These are phyloP conservation scores for Trifolium dubium DNA, from an alignment of 306 rosid species.

Conservation along the genomic window DNA sequence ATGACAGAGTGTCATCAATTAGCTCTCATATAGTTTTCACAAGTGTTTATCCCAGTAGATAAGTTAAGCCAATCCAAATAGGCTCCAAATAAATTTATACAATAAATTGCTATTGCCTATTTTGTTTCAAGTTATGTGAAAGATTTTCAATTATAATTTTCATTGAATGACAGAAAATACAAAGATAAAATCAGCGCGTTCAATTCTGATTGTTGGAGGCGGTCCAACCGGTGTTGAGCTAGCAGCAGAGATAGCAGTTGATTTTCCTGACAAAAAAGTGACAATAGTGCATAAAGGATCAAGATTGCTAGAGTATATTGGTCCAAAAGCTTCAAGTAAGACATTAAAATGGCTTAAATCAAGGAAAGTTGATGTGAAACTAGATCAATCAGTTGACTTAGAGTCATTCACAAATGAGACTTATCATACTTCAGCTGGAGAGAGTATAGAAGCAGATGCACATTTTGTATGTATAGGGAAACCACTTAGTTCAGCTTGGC, in stretches of 20 bases:
- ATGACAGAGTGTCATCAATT: too few species aligned
- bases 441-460: conserved; percentile 61
- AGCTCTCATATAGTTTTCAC: too few species aligned
- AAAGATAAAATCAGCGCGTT: conserved; percentile 67
- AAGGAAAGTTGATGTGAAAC: conserved; percentile 68
- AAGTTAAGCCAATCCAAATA: too few species aligned
- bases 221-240: conserved; percentile 97
- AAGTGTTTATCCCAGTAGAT: too few species aligned
- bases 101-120: conserved; percentile 2
- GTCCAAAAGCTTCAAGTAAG: conserved; percentile 71
- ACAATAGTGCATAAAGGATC: conserved; percentile 78
- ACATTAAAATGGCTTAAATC: conserved; percentile 64
- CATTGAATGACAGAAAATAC: conserved; percentile 52
- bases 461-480: conserved; percentile 72
- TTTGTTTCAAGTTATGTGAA: neutral
- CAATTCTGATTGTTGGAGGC: conserved; percentile 82
- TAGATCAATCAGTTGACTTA: conserved; percentile 63
- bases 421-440: conserved; percentile 67
- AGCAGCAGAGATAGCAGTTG: conserved; percentile 79
- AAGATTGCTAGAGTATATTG: conserved; percentile 78
- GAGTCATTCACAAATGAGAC: conserved; percentile 43
- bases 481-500: conserved; percentile 68
- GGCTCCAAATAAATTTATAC: neutral
- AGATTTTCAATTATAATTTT: conserved; percentile 14
- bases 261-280: conserved; percentile 71